Conservation (phyloP, 2,329 filamentous ascomycete genomes). For the Claviceps sp. region DNA sequence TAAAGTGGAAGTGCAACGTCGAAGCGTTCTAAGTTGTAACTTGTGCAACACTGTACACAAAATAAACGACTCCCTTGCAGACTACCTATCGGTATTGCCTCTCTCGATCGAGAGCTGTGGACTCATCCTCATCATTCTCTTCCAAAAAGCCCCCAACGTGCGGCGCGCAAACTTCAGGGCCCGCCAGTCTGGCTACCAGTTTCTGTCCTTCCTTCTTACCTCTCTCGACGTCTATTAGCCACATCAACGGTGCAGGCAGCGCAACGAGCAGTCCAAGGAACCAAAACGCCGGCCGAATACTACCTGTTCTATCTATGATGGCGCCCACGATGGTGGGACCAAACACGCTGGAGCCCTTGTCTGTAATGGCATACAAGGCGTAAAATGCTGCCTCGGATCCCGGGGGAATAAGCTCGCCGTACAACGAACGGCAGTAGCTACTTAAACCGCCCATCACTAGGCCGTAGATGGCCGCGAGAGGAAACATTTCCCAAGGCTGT, state of each 20-base stretch:
- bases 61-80: not conserved
- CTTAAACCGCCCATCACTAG: slow-evolving; percentile 88
- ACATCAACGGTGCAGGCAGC: slow-evolving; percentile 71
- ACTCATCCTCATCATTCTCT: slow-evolving; percentile 11
- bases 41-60: too few relatives aligned
- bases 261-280: slow-evolving; percentile 80
- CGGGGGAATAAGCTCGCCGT: slow-evolving; percentile 83
- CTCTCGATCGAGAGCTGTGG: not conserved
- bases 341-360: slow-evolving; percentile 90
- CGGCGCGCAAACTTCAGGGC: slow-evolving; percentile 24
- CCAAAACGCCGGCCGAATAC: slow-evolving; percentile 79
- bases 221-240: slow-evolving; percentile 70
- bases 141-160: slow-evolving; percentile 1
- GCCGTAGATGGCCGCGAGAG: slow-evolving; percentile 78
- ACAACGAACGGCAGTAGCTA: slow-evolving; percentile 83
- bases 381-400: slow-evolving; percentile 95
- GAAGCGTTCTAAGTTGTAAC: too few relatives aligned
- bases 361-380: slow-evolving; percentile 90
- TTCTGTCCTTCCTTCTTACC: slow-evolving; percentile 55
- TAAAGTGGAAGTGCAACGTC: too few relatives aligned
- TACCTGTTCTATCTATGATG: slow-evolving; percentile 74
- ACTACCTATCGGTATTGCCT: not conserved
- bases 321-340: slow-evolving; percentile 86
- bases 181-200: slow-evolving; percentile 47
- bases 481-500: slow-evolving; percentile 94